Evolutionary conservation across 176 grass and related monocot genomes (phyloP).

Genomic region (Microstegium vimineum): DNA sequence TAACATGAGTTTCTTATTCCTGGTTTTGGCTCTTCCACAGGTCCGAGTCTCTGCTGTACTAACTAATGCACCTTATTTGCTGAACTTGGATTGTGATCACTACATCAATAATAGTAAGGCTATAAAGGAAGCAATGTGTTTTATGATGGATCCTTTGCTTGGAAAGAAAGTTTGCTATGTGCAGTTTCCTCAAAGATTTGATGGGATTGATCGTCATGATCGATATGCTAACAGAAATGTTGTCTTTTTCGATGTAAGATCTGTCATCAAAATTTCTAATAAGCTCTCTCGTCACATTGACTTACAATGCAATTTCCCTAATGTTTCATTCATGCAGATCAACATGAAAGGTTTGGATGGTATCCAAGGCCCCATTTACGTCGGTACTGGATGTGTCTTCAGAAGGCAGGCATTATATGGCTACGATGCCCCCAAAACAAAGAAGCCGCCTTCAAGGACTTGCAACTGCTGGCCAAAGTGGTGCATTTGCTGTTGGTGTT

Average conservation of each 20-base stretch:
- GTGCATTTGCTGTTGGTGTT: slow-evolving; percentile 64
- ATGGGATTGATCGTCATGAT: slow-evolving; percentile 91
- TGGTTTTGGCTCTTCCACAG: slow-evolving; percentile 24
- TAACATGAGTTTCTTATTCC: neutral
- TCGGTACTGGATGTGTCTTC: slow-evolving; percentile 86
- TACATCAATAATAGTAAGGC: slow-evolving; percentile 92
- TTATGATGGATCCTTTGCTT: slow-evolving; percentile 95
- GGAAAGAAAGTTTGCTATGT: slow-evolving; percentile 90
- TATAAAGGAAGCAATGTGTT: slow-evolving; percentile 91
- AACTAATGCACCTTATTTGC: slow-evolving; percentile 70
- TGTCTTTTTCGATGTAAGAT: slow-evolving; percentile 90
- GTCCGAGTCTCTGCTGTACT: slow-evolving; percentile 51
- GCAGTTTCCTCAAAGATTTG: slow-evolving; percentile 91
- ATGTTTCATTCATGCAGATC: slow-evolving; percentile 49
- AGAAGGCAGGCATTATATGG: slow-evolving; percentile 81
- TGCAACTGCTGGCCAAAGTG: slow-evolving; percentile 94
- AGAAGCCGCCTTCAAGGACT: slow-evolving; percentile 75
- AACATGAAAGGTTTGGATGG: slow-evolving; percentile 98
- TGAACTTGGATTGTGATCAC: slow-evolving; percentile 97
- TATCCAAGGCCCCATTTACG: slow-evolving; percentile 94
- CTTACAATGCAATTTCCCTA: neutral
- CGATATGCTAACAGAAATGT: slow-evolving; percentile 89
- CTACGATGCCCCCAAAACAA: slow-evolving; percentile 80
- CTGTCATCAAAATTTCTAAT: neutral
- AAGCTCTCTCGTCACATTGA: neutral